Conservation (phyloP, 2,329 filamentous ascomycete species). For the Monosporascus sp. region DNA sequence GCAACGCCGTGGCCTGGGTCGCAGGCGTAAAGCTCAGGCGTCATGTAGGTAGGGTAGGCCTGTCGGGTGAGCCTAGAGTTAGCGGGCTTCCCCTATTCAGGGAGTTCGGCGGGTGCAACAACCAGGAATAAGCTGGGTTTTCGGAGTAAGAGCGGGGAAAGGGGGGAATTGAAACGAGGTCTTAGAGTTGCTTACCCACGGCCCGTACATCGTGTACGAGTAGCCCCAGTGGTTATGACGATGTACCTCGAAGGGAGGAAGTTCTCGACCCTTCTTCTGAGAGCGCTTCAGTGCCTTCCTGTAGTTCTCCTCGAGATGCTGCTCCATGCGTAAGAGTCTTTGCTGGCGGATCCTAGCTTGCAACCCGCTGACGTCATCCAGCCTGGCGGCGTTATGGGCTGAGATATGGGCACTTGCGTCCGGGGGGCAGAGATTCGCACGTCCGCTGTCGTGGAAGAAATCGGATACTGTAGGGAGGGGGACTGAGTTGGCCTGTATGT, state of each 20-base stretch:
- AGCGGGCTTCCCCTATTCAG: background rate
- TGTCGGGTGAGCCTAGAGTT: background rate
- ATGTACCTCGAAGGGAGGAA: slow-evolving; percentile 45
- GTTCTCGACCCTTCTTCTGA: slow-evolving; percentile 40
- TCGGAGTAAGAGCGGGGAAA: background rate
- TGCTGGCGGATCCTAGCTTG: slow-evolving; percentile 29
- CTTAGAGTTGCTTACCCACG: background rate
- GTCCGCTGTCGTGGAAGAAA: slow-evolving; percentile 43
- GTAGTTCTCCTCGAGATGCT: slow-evolving; percentile 50
- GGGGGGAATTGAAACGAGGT: too few species aligned
- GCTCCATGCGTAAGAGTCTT: slow-evolving; percentile 28
- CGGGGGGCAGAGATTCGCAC: slow-evolving; percentile 44
- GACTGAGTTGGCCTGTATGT: too few species aligned
- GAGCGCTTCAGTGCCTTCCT: slow-evolving; percentile 46
- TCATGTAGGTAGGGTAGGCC: slow-evolving; percentile 29
- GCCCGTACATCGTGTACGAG: slow-evolving; percentile 39
- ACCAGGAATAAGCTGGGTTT: background rate
- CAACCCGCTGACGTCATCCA: slow-evolving; percentile 17
- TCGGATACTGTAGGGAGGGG: slow-evolving; percentile 29
- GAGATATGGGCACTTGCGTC: slow-evolving; percentile 65
- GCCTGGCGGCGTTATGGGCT: slow-evolving; percentile 61
- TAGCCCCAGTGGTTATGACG: slow-evolving; percentile 49
- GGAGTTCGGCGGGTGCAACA: background rate
- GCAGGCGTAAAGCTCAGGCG: slow-evolving; percentile 41
- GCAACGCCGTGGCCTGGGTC: slow-evolving; percentile 32